Evolutionary conservation across 1,284 basidiomycete species (phyloP).

Genomic region (Blastosporella zonata): DNA sequence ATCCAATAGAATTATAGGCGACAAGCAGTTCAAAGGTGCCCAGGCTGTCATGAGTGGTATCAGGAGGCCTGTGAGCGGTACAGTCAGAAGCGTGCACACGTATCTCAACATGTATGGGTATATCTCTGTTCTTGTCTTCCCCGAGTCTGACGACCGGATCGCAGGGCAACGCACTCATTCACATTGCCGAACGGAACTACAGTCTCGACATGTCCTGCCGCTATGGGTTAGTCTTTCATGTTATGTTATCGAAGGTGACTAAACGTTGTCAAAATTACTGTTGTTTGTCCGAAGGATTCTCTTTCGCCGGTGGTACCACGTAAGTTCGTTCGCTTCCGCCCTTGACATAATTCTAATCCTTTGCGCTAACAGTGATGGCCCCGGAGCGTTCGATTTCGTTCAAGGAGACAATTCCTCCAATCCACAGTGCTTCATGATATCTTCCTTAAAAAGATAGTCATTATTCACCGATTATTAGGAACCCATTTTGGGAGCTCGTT

Average conservation of each 20-base stretch:
- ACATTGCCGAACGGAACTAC: conserved; percentile 62
- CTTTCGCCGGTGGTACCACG: conserved; percentile 81
- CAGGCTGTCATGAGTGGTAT: conserved; percentile 54
- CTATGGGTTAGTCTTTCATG: conserved; percentile 53
- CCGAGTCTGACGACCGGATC: conserved; percentile 11
- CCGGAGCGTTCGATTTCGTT: conserved; percentile 78
- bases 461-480: conserved; percentile 38
- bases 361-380: conserved; percentile 56
- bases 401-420: conserved; percentile 70
- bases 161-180: conserved; percentile 65
- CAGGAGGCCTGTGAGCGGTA: conserved; percentile 47
- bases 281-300: conserved; percentile 43
- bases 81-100: conserved; percentile 63
- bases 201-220: conserved; percentile 75
- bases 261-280: conserved; percentile 1
- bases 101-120: conserved; percentile 63
- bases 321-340: conserved; percentile 31
- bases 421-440: conserved; percentile 41
- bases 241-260: background rate
- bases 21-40: conserved; percentile 64
- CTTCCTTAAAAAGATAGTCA: background rate
- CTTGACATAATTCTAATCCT: conserved; percentile 1
- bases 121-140: background rate
- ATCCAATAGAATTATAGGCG: conserved; percentile 68
- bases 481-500: conserved; percentile 81